Base-by-base conservation (phyloP, 176 grass and related monocot genomes). In the Aegilops umbellulata region DNA sequence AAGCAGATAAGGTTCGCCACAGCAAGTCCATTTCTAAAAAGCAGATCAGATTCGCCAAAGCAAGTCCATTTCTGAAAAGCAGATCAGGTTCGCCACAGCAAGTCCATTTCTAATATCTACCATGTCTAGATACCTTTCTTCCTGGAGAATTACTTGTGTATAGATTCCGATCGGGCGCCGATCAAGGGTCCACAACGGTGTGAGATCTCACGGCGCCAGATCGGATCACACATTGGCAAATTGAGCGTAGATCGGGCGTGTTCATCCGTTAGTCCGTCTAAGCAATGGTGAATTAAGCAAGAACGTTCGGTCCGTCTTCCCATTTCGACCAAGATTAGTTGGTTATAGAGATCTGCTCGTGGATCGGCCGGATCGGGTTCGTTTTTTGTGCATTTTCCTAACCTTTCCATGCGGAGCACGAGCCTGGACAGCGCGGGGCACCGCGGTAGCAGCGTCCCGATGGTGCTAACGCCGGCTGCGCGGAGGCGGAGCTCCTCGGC, bases 401-500 rank as follows among this genome's bases (percentile, higher is more conserved):
- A 98, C 97, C 94, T 96, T 84, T 95, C 84, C 88, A 96, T 96
- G 10, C 34, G 84, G 68, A 98, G 86, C n/a, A 83, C 90, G 72
- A 95, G 88, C 39, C 76, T 84, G 6, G 80, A 31, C 20, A 98
- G 79, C 17, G 84, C 84, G 2, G 83, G 74, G 71, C 93, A 98
- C 19, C 84, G 89, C 7, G 89, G 58, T 6, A 91, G 84, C 69
- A 98, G 73, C n/a, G 92, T 91, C 68, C 79, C 89, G 65, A 95
- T 78, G 85, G 86, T 82, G 7, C 78, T 55, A 34, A 94, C 88
- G 49, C 83, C 68, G 51, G 78, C 67, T 16, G 78, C 79, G 31
- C 47, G 84, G 74, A 95, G 71, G 17, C 90, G 88, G 68, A 95
- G 80, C 82, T 98, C 96, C 73, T 91, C 88, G 62, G 91, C 83